Evolutionary conservation across 345 rosid genomes (phyloP).

Genomic region (Eucalyptus regnans): DNA sequence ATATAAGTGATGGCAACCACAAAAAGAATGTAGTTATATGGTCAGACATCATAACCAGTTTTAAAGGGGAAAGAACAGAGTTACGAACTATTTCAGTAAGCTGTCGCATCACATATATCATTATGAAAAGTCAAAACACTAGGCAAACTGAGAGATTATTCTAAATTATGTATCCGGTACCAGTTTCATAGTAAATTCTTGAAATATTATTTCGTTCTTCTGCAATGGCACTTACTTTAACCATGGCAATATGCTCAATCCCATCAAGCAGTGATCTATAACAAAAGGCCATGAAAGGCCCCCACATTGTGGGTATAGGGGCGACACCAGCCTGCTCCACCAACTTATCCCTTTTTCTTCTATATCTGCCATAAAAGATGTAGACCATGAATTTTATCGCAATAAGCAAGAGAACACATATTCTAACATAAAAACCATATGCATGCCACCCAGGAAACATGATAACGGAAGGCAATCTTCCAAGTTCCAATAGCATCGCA

Average conservation of each 20-base stretch:
- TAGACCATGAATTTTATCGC: background rate
- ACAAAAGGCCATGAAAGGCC: conserved; percentile 79
- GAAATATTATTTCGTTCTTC: background rate
- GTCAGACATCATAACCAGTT: background rate
- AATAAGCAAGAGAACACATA: background rate
- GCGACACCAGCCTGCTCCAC: conserved; percentile 67
- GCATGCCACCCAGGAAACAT: background rate
- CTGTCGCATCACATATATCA: background rate
- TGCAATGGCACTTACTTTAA: conserved; percentile 39
- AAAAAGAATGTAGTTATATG: background rate
- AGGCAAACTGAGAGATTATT: background rate
- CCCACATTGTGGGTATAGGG: conserved; percentile 85
- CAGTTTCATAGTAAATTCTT: background rate
- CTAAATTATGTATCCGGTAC: background rate
- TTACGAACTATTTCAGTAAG: background rate
- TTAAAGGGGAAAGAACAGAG: background rate
- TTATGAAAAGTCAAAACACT: background rate
- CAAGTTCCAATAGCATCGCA: background rate
- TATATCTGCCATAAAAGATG: conserved; percentile 27
- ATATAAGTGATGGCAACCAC: background rate
- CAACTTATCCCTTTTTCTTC: conserved; percentile 78
- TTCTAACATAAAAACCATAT: background rate
- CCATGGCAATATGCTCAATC: conserved; percentile 97
- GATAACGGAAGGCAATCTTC: background rate
- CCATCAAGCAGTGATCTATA: conserved; percentile 77